A percentile compares a stretch with the other conserved stretches of the same genome.
These are phyloP conservation scores for Elaeagnus macrophylla DNA, from an alignment of 306 rosid species.

Conservation along the genomic window DNA sequence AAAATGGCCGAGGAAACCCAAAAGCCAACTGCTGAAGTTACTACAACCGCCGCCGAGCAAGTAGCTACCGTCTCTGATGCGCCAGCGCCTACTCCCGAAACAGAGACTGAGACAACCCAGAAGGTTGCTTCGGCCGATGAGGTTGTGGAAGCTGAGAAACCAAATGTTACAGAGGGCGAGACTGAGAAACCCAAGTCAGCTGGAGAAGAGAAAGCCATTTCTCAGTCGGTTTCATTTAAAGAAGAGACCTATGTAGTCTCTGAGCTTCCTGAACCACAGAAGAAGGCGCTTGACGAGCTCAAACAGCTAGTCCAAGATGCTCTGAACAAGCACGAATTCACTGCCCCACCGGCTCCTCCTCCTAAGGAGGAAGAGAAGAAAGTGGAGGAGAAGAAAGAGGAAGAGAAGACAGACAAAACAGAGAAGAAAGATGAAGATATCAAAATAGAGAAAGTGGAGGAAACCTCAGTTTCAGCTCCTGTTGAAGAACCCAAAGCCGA, in stretches of 20 bases:
- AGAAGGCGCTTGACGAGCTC: slow-evolving; percentile 74
- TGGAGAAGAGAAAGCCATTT: slow-evolving; percentile 24
- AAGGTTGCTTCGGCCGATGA: background rate
- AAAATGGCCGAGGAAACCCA: no score
- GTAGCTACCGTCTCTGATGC: no score
- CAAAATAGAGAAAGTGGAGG: slow-evolving; percentile 2
- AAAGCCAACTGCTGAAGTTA: no score
- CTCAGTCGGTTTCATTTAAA: slow-evolving; percentile 84
- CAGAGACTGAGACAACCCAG: background rate
- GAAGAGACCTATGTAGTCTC: slow-evolving; percentile 71
- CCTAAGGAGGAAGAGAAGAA: slow-evolving; percentile 36
- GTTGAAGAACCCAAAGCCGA: slow-evolving; percentile 19
- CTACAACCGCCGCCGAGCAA: no score
- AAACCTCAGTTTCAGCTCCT: background rate
- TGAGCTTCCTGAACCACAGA: slow-evolving; percentile 74
- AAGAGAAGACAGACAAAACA: slow-evolving; percentile 2
- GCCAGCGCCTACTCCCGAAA: slow-evolving; percentile 18
- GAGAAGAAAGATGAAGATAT: slow-evolving; percentile 12
- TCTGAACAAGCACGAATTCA: slow-evolving; percentile 56
- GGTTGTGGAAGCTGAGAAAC: slow-evolving; percentile 8
- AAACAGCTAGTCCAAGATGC: slow-evolving; percentile 64
- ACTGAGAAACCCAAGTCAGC: slow-evolving; percentile 23
- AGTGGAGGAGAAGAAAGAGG: slow-evolving; percentile 22
- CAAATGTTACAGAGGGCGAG: slow-evolving; percentile 2
- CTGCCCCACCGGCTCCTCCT: slow-evolving; percentile 39